Evolutionary conservation across 148 eudicot genomes (phyloP).

Genomic region (Pouteria glomerata): DNA sequence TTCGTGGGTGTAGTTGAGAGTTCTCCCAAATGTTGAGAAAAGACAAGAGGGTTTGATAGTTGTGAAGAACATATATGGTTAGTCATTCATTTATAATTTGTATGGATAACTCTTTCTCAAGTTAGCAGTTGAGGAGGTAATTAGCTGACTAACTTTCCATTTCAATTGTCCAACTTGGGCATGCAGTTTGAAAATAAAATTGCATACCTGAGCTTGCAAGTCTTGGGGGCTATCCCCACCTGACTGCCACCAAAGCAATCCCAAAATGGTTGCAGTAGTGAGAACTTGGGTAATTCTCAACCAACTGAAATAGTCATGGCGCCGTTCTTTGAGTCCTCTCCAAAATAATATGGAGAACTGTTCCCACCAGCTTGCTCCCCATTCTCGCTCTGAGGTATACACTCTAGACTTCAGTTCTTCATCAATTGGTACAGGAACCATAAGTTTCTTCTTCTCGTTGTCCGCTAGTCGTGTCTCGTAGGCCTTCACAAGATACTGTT

Average conservation of each 20-base stretch:
- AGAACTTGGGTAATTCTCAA: conserved; percentile 84
- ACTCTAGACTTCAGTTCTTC: conserved; percentile 45
- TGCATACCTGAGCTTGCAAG: conserved; percentile 73
- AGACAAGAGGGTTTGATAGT: neutral
- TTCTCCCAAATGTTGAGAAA: no score
- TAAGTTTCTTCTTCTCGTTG: conserved; percentile 65
- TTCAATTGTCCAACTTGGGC: no score
- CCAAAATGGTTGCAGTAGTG: conserved; percentile 77
- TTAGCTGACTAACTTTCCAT: neutral
- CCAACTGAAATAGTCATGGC: conserved; percentile 96
- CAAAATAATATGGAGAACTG: conserved; percentile 67
- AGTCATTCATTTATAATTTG: no score
- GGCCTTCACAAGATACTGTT: conserved; percentile 82
- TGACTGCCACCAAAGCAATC: conserved; percentile 97
- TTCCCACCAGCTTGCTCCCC: conserved; percentile 98
- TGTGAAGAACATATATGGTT: neutral
- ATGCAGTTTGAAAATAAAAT: neutral
- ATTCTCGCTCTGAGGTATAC: conserved; percentile 35
- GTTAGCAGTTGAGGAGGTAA: neutral
- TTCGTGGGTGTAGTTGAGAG: no score
- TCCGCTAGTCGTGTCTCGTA: conserved; percentile 73
- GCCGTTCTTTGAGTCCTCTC: conserved; percentile 89
- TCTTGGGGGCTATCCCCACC: conserved; percentile 43
- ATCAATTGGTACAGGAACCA: conserved; percentile 44
- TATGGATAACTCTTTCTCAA: neutral